A percentile compares a stretch with the other conserved stretches of the same genome.
These are phyloP conservation scores for Begonia peltatifolia DNA, from an alignment of 306 rosid species.

Conservation along the genomic window DNA sequence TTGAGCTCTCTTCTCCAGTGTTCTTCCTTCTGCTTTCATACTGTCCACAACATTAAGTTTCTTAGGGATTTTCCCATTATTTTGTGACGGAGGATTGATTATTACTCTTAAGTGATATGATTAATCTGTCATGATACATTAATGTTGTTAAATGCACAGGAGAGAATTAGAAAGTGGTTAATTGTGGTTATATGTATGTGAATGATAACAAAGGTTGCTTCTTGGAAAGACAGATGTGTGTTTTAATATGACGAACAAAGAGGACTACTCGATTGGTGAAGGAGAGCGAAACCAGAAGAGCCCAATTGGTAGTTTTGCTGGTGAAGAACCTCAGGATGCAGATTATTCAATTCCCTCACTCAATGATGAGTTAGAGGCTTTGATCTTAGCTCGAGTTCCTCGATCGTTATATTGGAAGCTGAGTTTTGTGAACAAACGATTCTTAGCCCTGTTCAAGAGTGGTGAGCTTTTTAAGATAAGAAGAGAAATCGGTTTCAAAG, in stretches of 20 bases:
- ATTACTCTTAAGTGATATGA: slow-evolving; percentile 2
- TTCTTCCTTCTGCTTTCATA: too few species aligned
- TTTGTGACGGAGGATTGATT: background rate
- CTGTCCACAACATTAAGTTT: background rate
- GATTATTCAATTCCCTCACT: slow-evolving; percentile 46
- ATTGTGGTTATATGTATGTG: slow-evolving; percentile 7
- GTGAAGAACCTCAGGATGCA: slow-evolving; percentile 68
- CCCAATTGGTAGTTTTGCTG: slow-evolving; percentile 23
- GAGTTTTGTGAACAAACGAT: slow-evolving; percentile 38
- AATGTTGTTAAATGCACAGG: slow-evolving; percentile 9
- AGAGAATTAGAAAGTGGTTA: slow-evolving; percentile 6
- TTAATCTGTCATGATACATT: background rate
- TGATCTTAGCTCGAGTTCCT: slow-evolving; percentile 56
- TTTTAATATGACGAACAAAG: slow-evolving; percentile 1
- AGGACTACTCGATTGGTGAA: background rate
- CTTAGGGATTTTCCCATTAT: background rate
- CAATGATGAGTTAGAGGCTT: slow-evolving; percentile 53
- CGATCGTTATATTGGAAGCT: slow-evolving; percentile 55
- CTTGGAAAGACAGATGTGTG: slow-evolving; percentile 9
- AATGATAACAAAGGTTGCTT: slow-evolving; percentile 11
- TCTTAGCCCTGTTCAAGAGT: slow-evolving; percentile 26
- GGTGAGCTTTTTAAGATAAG: slow-evolving; percentile 60
- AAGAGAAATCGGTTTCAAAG: slow-evolving; percentile 35
- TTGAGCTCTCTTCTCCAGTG: background rate
- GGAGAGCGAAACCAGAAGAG: background rate